Base-by-base conservation (phyloP, 495 filamentous ascomycete genomes). In the Aspergillus affinis region DNA sequence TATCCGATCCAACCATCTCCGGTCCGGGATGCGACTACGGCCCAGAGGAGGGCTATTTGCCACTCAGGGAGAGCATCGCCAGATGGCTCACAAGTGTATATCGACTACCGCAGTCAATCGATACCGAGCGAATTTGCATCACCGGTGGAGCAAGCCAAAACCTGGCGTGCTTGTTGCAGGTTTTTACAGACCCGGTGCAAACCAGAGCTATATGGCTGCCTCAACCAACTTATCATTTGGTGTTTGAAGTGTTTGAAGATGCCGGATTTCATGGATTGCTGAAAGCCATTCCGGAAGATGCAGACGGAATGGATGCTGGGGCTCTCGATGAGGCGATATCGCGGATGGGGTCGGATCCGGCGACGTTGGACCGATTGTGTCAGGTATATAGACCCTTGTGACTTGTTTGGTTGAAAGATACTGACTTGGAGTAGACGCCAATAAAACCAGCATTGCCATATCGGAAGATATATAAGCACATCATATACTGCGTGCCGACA, bases 401-500 rank as follows among this genome's bases (percentile, higher is more conserved):
- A 17, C 18, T 3, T 45, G 36, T 47, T 55, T 5, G 20, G 5
- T 9, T 15, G 0, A 8, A 0, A 21, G 9, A 48, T 8, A 48
- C 26, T 30, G 8, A 45, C 23, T 47, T 19, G 19, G n/a, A 18
- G 9, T n/a, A 29, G 26, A 17, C 66, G 58, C 4, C 30, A 10
- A 56, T 27, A 29, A 78, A 79, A 59, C 65, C 69, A 0, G 26
- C 54, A 0, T 61, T 68, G 7, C 59, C 72, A 15, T 78, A 78
- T 62, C 70, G 74, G 30, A 89, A 86, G 62, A 75, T 85, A 49
- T 93, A 91, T 68, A 76, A 76, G 6, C 88, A 91, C 66, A 69
- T 92, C 55, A 83, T 93, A 58, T 93, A 93, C 68, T 80, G 78
- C 47, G 87, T 91, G 1, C 86, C 89, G 0, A 89, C 82, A 0